These are phyloP conservation scores for Xylona heveae DNA, from an alignment of 495 filamentous ascomycete genomes.

Conservation along the genomic window DNA sequence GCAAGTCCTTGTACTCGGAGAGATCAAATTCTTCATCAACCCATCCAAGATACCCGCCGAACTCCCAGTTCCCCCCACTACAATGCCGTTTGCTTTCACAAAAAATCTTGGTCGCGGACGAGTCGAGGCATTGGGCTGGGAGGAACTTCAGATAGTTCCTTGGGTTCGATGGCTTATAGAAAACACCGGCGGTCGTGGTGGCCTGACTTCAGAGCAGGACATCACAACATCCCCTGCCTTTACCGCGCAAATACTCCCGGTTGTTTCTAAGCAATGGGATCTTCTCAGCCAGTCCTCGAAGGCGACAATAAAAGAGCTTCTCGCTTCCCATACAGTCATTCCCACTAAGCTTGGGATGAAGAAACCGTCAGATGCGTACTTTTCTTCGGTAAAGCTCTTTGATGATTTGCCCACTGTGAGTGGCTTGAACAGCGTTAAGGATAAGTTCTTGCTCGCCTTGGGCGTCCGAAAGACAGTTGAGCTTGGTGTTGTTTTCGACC, in stretches of 20 bases:
- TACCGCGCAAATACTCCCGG: constrained; percentile 50
- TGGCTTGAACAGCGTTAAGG: constrained; percentile 58
- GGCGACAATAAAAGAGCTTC: constrained; percentile 33
- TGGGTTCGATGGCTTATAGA: constrained; percentile 68
- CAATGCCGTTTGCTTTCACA: constrained; percentile 64
- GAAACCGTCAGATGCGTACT: constrained; percentile 72
- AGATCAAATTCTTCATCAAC: constrained; percentile 52
- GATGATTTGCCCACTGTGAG: constrained; percentile 71
- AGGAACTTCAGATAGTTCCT: constrained; percentile 53
- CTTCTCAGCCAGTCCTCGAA: constrained; percentile 40
- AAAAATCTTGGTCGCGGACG: constrained; percentile 34
- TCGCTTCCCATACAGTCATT: constrained; percentile 52
- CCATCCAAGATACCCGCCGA: constrained; percentile 53
- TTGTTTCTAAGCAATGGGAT: constrained; percentile 82
- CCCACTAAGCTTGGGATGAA: constrained; percentile 86
- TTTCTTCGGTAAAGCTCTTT: constrained; percentile 80
- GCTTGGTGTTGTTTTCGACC: constrained; percentile 75
- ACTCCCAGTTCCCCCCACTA: constrained; percentile 64
- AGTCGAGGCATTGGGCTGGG: constrained; percentile 64
- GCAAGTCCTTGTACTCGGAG: constrained; percentile 51
- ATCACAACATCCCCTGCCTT: constrained; percentile 53
- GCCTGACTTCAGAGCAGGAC: constrained; percentile 29
- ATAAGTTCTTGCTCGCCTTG: constrained; percentile 63
- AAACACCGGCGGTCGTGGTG: constrained; percentile 24
- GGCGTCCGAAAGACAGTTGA: constrained; percentile 82